Percentiles rank a stretch among this genome's conserved stretches.
Conservation (phyloP, 495 filamentous ascomycete genomes). For the Podospora fimiseda region DNA sequence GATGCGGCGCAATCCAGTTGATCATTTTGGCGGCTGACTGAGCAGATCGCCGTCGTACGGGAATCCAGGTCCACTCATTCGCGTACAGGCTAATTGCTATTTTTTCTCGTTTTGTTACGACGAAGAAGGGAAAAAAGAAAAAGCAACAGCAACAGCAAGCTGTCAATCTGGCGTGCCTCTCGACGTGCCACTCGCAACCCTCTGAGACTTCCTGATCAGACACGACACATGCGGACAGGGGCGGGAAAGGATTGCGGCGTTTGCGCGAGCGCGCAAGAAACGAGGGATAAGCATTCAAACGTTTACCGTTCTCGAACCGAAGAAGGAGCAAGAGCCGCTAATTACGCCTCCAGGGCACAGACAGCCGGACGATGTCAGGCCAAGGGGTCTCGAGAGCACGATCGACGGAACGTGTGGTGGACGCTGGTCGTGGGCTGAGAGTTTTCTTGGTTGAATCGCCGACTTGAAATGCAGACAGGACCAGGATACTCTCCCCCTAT, state of each 20-base stretch:
- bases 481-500: neutral
- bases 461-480: neutral
- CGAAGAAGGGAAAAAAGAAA: constrained; percentile 1
- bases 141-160: constrained; percentile 3
- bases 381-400: neutral
- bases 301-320: constrained; percentile 8
- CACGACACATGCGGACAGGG: too few relatives aligned
- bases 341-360: neutral
- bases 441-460: neutral
- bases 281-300: constrained; percentile 5
- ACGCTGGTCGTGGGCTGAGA: neutral
- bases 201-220: neutral
- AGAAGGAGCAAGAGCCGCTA: constrained; percentile 3
- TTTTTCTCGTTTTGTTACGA: neutral
- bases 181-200: constrained; percentile 17
- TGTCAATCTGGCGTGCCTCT: constrained; percentile 16
- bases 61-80: constrained; percentile 4
- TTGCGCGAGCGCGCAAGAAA: constrained; percentile 7
- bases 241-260: constrained; percentile 12
- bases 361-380: constrained; percentile 1
- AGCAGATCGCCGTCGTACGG: neutral
- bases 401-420: constrained; percentile 3
- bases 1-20: constrained; percentile 4
- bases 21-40: constrained; percentile 5
- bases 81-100: constrained; percentile 27